These are phyloP conservation scores for Cryptosporidium viatorum DNA, from an alignment of 169 alveolate genomes.

Conservation along the genomic window DNA sequence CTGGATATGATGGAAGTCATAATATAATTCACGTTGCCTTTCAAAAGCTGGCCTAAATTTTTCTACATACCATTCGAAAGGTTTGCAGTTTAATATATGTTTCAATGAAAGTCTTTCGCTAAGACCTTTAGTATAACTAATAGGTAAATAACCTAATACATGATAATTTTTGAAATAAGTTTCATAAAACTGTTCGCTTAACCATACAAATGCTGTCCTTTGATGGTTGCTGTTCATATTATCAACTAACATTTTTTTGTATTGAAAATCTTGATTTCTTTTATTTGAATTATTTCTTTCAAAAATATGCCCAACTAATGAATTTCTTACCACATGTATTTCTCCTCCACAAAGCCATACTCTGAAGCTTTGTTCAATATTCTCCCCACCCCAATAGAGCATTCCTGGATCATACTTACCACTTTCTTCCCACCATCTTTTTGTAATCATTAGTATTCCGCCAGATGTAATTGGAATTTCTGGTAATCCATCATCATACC, in stretches of 20 bases:
- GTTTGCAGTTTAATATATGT: slow-evolving; percentile 67
- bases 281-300: slow-evolving; percentile 45
- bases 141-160: slow-evolving; percentile 5
- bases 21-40: slow-evolving; percentile 59
- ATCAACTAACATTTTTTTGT: slow-evolving; percentile 55
- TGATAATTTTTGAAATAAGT: slow-evolving; percentile 62
- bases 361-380: slow-evolving; percentile 79
- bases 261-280: slow-evolving; percentile 45
- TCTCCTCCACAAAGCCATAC: slow-evolving; percentile 86
- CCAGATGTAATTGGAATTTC: slow-evolving; percentile 82
- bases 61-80: slow-evolving; percentile 76
- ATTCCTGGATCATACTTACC: slow-evolving; percentile 81
- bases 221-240: slow-evolving; percentile 57
- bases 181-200: slow-evolving; percentile 51
- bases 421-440: slow-evolving; percentile 83
- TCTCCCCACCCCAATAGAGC: slow-evolving; percentile 84
- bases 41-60: slow-evolving; percentile 77
- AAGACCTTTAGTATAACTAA: slow-evolving; percentile 10
- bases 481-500: slow-evolving; percentile 81
- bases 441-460: slow-evolving; percentile 79
- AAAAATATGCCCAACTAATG: slow-evolving; percentile 74
- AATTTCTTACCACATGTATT: slow-evolving; percentile 75
- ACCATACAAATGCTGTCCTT: slow-evolving; percentile 65
- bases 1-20: slow-evolving; percentile 55
- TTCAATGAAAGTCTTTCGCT: slow-evolving; percentile 73